A percentile compares a stretch with the other conserved stretches of the same genome.
These are phyloP conservation scores for Aspergillus sp. DNA, from an alignment of 2,329 filamentous ascomycete genomes.

Conservation along the genomic window DNA sequence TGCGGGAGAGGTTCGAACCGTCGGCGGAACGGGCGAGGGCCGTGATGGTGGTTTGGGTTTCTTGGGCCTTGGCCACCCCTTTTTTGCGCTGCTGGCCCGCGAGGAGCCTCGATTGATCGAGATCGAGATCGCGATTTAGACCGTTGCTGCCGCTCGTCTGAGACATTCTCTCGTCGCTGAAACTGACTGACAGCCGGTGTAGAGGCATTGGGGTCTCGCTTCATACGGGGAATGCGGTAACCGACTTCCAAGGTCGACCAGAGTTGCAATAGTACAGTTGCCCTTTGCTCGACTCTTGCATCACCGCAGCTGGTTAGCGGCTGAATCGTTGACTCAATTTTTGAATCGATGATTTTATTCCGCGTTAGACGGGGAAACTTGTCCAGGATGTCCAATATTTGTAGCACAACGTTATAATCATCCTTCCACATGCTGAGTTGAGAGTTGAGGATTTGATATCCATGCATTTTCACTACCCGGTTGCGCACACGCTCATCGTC, in stretches of 20 bases:
- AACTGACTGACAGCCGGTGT: slow-evolving; percentile 63
- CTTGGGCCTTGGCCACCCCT: slow-evolving; percentile 60
- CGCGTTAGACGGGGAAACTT: slow-evolving; percentile 85
- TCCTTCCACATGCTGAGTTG: slow-evolving; percentile 80
- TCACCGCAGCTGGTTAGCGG: slow-evolving; percentile 67
- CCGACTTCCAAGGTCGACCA: slow-evolving; percentile 90
- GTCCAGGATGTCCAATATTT: slow-evolving; percentile 86
- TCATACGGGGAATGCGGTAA: slow-evolving; percentile 90
- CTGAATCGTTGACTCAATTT: slow-evolving; percentile 81
- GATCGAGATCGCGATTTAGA: slow-evolving; percentile 52
- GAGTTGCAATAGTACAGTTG: slow-evolving; percentile 70
- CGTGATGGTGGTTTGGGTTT: slow-evolving; percentile 58
- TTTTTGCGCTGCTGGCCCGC: slow-evolving; percentile 44
- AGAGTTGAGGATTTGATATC: slow-evolving; percentile 90
- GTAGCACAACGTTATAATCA: slow-evolving; percentile 86
- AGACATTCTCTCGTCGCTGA: slow-evolving; percentile 54
- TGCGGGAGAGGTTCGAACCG: slow-evolving; percentile 64
- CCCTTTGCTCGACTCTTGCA: slow-evolving; percentile 70
- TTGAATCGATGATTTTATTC: slow-evolving; percentile 96
- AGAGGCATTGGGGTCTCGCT: slow-evolving; percentile 67
- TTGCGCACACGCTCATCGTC: slow-evolving; percentile 85
- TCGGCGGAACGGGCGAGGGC: slow-evolving; percentile 56
- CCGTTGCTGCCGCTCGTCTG: slow-evolving; percentile 52
- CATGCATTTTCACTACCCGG: slow-evolving; percentile 92
- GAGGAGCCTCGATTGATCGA: slow-evolving; percentile 45